These are phyloP conservation scores for Coniochaeta hoffmannii DNA, from an alignment of 2,329 filamentous ascomycete genomes.

Conservation along the genomic window DNA sequence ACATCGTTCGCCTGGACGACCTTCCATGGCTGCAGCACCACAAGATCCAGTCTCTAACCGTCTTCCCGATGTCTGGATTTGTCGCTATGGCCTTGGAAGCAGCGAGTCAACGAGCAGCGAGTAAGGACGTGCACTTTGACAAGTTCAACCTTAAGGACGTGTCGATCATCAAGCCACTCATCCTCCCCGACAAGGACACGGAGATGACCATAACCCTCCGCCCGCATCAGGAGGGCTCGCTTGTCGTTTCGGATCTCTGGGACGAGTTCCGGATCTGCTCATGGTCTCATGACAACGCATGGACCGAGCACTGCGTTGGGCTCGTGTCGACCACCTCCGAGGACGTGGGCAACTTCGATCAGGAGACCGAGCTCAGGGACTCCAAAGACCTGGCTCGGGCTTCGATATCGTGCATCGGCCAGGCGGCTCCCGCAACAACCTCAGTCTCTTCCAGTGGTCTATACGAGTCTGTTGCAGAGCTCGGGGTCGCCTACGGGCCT, in stretches of 20 bases:
- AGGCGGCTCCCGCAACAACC: conserved; percentile 19
- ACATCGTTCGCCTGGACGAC: conserved; percentile 37
- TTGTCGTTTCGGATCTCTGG: conserved; percentile 37
- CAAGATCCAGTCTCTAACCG: conserved; percentile 45
- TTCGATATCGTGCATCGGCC: conserved; percentile 20
- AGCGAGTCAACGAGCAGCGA: conserved; percentile 25
- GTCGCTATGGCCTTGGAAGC: conserved; percentile 45
- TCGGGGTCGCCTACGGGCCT: conserved; percentile 42
- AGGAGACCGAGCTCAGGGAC: conserved; percentile 20
- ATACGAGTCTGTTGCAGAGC: conserved; percentile 36
- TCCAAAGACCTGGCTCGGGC: conserved; percentile 21
- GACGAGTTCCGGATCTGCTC: conserved; percentile 51
- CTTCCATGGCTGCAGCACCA: conserved; percentile 53
- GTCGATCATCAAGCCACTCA: conserved; percentile 35
- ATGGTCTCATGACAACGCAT: conserved; percentile 41
- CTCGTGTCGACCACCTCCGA: conserved; percentile 32
- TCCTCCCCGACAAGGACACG: conserved; percentile 39
- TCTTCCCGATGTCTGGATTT: conserved; percentile 48
- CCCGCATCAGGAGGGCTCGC: conserved; percentile 31
- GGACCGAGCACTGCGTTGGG: conserved; percentile 53
- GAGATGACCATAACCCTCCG: conserved; percentile 42
- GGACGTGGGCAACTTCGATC: conserved; percentile 33
- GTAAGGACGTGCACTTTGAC: conserved; percentile 21
- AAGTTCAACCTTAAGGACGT: conserved; percentile 41
- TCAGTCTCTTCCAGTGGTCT: conserved; percentile 26